phyloP scores from a whole-genome alignment of 2,329 filamentous ascomycete genomes.

The Penicillium sp. region DNA sequence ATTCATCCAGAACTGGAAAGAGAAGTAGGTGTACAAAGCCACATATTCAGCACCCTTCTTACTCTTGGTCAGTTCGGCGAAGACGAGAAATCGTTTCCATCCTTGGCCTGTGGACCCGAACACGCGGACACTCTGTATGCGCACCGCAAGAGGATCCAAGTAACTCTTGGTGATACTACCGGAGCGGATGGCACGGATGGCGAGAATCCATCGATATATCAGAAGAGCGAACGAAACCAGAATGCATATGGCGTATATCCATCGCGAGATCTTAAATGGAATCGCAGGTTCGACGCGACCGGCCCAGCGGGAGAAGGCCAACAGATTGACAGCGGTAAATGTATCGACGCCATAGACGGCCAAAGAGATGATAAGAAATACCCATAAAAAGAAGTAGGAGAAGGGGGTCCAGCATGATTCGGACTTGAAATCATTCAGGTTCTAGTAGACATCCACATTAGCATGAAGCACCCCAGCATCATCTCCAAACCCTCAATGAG shows the following conservation, averaged over 20 bases:
- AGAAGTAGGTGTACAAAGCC: conserved; percentile 89
- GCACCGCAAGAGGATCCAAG: conserved; percentile 82
- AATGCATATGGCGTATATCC: conserved; percentile 94
- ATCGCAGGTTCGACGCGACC: conserved; percentile 80
- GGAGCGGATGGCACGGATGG: conserved; percentile 77
- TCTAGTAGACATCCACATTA: conserved; percentile 41
- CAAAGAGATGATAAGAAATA: conserved; percentile 76
- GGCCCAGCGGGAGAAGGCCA: conserved; percentile 88
- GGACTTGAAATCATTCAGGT: conserved; percentile 77
- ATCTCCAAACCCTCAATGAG: not conserved
- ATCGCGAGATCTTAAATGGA: conserved; percentile 78
- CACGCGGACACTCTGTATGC: conserved; percentile 77
- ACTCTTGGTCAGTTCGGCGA: conserved; percentile 86
- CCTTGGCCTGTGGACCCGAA: conserved; percentile 71
- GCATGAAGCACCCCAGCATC: not conserved
- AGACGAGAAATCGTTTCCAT: conserved; percentile 89
- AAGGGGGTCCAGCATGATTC: conserved; percentile 75
- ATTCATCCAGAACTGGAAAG: conserved; percentile 79
- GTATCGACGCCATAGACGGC: conserved; percentile 88
- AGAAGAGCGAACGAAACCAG: conserved; percentile 86
- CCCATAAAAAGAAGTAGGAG: conserved; percentile 83
- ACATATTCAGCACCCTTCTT: conserved; percentile 90
- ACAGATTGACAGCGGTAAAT: conserved; percentile 89
- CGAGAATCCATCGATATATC: conserved; percentile 77
- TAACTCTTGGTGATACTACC: conserved; percentile 91